Percentiles rank a stretch among this genome's conserved stretches.
Evolutionary conservation across 2,329 filamentous ascomycete genomes (phyloP).

Genomic region (Pyrenochaeta sp.): DNA sequence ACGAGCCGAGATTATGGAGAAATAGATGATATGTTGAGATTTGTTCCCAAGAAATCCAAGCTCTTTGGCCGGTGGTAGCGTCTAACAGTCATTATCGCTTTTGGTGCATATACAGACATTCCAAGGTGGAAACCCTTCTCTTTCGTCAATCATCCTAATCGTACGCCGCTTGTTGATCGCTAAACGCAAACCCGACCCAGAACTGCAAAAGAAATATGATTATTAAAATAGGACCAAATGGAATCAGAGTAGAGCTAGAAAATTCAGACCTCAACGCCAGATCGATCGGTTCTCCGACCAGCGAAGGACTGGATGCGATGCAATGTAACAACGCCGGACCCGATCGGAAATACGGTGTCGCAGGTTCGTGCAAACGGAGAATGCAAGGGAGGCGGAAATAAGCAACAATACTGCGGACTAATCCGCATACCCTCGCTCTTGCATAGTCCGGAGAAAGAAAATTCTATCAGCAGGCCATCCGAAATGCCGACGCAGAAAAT

Average conservation of each 20-base stretch:
- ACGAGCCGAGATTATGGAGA: conserved; percentile 5
- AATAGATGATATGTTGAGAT: conserved; percentile 6
- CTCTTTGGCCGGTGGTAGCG: conserved; percentile 2
- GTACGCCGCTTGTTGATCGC: conserved; percentile 18
- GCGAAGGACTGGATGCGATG: conserved; percentile 20
- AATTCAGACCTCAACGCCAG: conserved; percentile 5
- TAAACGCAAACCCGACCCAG: conserved; percentile 8
- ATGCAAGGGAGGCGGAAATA: conserved; percentile 6
- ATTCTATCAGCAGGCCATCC: conserved; percentile 6
- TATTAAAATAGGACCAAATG: not conserved
- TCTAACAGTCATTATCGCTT: conserved; percentile 16
- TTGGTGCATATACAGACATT: conserved; percentile 12
- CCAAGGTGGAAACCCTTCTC: conserved; percentile 10
- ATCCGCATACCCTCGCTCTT: conserved; percentile 3
- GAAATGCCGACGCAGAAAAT: conserved; percentile 10
- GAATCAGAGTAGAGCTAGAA: conserved; percentile 14
- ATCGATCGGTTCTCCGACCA: conserved; percentile 15
- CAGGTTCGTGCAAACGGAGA: not conserved
- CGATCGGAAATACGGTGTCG: conserved; percentile 1
- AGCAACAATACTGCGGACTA: conserved; percentile 3
- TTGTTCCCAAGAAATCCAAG: conserved; percentile 8
- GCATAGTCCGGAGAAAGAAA: conserved; percentile 1
- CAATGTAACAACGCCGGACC: conserved; percentile 1
- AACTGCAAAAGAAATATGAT: not conserved
- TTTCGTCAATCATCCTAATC: conserved; percentile 16